Percentiles rank a stretch among this genome's conserved stretches.
phyloP scores from a whole-genome alignment of 2,329 filamentous ascomycete species.

The Clonostachys solani region DNA sequence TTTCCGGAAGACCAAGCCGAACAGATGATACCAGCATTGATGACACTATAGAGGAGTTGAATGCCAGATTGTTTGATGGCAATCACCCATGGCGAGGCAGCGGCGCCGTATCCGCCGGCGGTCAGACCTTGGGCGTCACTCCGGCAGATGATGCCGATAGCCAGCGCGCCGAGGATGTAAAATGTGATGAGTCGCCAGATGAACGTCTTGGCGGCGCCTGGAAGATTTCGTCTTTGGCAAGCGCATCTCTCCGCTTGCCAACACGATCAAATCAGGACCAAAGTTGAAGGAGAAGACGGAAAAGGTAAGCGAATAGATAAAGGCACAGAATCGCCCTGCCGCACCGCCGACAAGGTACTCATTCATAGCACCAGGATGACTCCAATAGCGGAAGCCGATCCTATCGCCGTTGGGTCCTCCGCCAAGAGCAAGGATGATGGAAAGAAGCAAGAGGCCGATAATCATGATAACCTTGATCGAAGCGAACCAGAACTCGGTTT shows the following conservation, averaged over 20 bases:
- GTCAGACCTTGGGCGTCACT: slow-evolving; percentile 52
- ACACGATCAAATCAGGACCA: slow-evolving; percentile 71
- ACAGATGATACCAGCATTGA: slow-evolving; percentile 75
- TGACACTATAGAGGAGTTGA: slow-evolving; percentile 58
- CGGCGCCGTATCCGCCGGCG: slow-evolving; percentile 49
- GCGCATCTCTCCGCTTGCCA: slow-evolving; percentile 75
- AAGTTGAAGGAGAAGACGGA: slow-evolving; percentile 63
- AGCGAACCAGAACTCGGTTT: slow-evolving; percentile 47
- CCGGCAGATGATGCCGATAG: slow-evolving; percentile 68
- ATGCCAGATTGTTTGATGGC: slow-evolving; percentile 59
- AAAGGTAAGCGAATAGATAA: slow-evolving; percentile 60
- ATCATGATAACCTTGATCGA: slow-evolving; percentile 46
- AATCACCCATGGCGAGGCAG: slow-evolving; percentile 62
- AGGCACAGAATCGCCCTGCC: slow-evolving; percentile 60
- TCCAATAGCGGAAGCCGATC: slow-evolving; percentile 71
- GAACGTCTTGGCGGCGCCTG: slow-evolving; percentile 67
- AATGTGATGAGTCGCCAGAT: slow-evolving; percentile 72
- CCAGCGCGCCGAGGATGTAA: slow-evolving; percentile 62
- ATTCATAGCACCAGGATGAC: slow-evolving; percentile 62
- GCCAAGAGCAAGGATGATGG: slow-evolving; percentile 39
- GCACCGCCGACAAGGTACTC: slow-evolving; percentile 50
- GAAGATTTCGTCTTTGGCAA: slow-evolving; percentile 69
- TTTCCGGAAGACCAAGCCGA: slow-evolving; percentile 77
- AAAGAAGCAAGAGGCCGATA: slow-evolving; percentile 43
- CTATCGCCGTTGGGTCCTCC: slow-evolving; percentile 54